Percentiles rank a stretch among this genome's conserved stretches.
Conservation (phyloP, 1,284 basidiomycete genomes). For the Erythrobasidium hasegawianum region DNA sequence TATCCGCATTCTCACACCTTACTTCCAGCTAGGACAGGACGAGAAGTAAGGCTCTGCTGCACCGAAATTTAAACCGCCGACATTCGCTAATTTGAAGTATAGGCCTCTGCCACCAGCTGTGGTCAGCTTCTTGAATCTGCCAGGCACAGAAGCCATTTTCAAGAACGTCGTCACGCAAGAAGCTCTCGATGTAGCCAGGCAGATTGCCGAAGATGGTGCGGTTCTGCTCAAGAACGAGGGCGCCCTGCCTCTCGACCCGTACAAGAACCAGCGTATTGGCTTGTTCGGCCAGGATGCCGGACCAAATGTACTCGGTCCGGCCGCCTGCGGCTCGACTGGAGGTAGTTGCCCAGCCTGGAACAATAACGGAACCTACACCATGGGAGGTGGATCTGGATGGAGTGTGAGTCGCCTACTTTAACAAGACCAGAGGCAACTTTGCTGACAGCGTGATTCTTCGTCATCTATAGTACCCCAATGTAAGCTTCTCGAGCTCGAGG, state of each 20-base stretch:
- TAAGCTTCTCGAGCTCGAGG: too few relatives aligned
- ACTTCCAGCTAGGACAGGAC: constrained; percentile 38
- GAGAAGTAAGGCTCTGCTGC: constrained; percentile 10
- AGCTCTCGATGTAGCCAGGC: constrained; percentile 54
- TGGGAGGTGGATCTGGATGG: constrained; percentile 26
- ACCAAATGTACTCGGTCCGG: constrained; percentile 6
- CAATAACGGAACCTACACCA: constrained; percentile 30
- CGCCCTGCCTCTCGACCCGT: constrained; percentile 58
- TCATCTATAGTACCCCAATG: too few relatives aligned
- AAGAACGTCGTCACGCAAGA: constrained; percentile 30
- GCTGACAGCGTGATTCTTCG: too few relatives aligned
- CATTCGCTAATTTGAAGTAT: not conserved
- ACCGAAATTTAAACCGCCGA: constrained; percentile 10
- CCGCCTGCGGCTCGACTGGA: constrained; percentile 17
- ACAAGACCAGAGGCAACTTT: not conserved
- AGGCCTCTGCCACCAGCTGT: constrained; percentile 19
- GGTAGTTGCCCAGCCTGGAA: constrained; percentile 22
- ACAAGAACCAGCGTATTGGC: constrained; percentile 55
- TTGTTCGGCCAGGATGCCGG: constrained; percentile 55
- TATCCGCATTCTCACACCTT: constrained; percentile 47
- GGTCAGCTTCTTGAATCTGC: constrained; percentile 22
- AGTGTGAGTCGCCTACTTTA: not conserved
- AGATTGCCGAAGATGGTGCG: constrained; percentile 67
- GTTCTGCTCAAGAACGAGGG: constrained; percentile 68
- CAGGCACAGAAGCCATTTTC: constrained; percentile 27